Base-by-base conservation (phyloP, 2,329 filamentous ascomycete genomes). In the Rhinocladiella mackenziei region DNA sequence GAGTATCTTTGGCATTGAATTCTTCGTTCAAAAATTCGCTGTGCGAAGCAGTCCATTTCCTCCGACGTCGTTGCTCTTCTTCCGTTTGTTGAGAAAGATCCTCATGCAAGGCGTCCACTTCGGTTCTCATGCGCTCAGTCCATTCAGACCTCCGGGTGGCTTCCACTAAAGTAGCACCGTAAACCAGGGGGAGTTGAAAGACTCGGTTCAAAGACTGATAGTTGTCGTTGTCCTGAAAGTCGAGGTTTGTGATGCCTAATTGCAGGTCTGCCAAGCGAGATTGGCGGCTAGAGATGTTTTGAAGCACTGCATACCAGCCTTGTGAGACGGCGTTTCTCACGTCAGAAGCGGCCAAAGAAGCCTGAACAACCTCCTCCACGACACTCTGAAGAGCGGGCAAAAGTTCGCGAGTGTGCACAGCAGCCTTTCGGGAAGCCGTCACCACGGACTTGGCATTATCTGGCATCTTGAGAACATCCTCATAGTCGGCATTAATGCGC, bases 71-170 rank as follows among this genome's bases (percentile, higher is more conserved):
- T 38, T 86, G 78, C 62, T 98, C 92, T 64, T 97, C 92, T 49
- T 96, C 89, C 59, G 92, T 87, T 53, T 94, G 91, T 1, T 86
- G 72, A 1, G 89, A 87, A 76, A 97, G 87, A 61, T 97, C 91
- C 62, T 97, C 94, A 18, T 89, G 88, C 18, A 98, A 70, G 0
- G 84, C 87, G 2, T 86, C 82, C 1, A 91, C 92, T 58, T 97
- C 92, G 2, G 79, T 77, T 61, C 84, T 87, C 64, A 97, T 84
- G 65, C 94, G 95, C 39, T 94, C 87, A 9, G 79, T 80, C 89
- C 92, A 98, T 66, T 96, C 89, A 23, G 82, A 82, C 15, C 92
- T 82, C 45, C 86, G 80, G 29, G 96, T 80, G 11, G 88, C 84
- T 65, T 98, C 92, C 3, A 87, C 78, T 14, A 94, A 71, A 46